Percentiles rank a stretch among this genome's conserved stretches.
phyloP scores from a whole-genome alignment of 2,329 filamentous ascomycete species.

The Knufia petricola region DNA sequence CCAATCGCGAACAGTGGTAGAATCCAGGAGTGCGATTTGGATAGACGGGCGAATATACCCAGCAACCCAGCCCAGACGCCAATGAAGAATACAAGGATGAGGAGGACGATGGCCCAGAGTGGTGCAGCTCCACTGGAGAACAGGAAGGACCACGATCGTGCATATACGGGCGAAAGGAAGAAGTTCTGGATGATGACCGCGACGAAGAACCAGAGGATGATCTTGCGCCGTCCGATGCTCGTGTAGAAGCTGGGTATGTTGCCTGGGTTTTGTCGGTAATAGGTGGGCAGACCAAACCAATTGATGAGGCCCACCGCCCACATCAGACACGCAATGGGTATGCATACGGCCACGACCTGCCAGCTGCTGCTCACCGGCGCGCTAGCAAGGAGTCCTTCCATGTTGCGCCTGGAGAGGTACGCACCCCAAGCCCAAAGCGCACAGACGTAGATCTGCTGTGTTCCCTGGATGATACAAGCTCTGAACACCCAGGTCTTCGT shows the following conservation, averaged over 20 bases:
- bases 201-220: conserved; percentile 58
- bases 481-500: conserved; percentile 58
- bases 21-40: conserved; percentile 55
- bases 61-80: conserved; percentile 49
- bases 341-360: conserved; percentile 43
- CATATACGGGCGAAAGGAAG: conserved; percentile 56
- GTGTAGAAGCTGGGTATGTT: conserved; percentile 57
- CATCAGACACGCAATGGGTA: conserved; percentile 49
- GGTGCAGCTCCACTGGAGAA: conserved; percentile 49
- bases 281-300: conserved; percentile 54
- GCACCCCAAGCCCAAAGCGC: conserved; percentile 60
- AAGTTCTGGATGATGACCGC: conserved; percentile 57
- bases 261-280: conserved; percentile 56
- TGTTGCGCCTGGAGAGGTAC: conserved; percentile 39
- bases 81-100: conserved; percentile 41
- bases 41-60: conserved; percentile 44
- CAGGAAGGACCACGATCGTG: conserved; percentile 57
- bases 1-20: conserved; percentile 54
- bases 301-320: conserved; percentile 48
- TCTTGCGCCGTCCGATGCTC: conserved; percentile 52
- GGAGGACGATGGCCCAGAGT: conserved; percentile 47
- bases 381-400: conserved; percentile 32
- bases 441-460: conserved; percentile 56
- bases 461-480: conserved; percentile 56
- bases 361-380: conserved; percentile 35